Conservation (phyloP, 176 grass and related monocot species). For the Triticum aestivum region IWGSC_CS_RefSeq_v2.1 NC_057798.1:363705955-363706454, state of each 20-base stretch:
- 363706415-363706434: too few relatives aligned
- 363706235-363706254: neutral
- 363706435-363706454: too few relatives aligned
- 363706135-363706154: neutral
- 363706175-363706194: slow-evolving; percentile 9
- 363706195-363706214: slow-evolving; percentile 1
- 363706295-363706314: neutral
- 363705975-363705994: too few relatives aligned
- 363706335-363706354: neutral
- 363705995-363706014: neutral
- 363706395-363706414: too few relatives aligned
- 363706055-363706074: slow-evolving; percentile 1
- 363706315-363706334: neutral
- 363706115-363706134: neutral
- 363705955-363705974: neutral
- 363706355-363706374: too few relatives aligned
- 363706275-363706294: slow-evolving; percentile 1
- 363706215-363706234: neutral
- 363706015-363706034: neutral
- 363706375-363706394: too few relatives aligned
- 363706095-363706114: slow-evolving; percentile 1
- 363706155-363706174: neutral
- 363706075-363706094: neutral
- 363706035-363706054: slow-evolving; percentile 4
- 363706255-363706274: neutral